These are phyloP conservation scores for Jatropha podagrica DNA, from an alignment of 441 rosid species.

Conservation along the genomic window DNA sequence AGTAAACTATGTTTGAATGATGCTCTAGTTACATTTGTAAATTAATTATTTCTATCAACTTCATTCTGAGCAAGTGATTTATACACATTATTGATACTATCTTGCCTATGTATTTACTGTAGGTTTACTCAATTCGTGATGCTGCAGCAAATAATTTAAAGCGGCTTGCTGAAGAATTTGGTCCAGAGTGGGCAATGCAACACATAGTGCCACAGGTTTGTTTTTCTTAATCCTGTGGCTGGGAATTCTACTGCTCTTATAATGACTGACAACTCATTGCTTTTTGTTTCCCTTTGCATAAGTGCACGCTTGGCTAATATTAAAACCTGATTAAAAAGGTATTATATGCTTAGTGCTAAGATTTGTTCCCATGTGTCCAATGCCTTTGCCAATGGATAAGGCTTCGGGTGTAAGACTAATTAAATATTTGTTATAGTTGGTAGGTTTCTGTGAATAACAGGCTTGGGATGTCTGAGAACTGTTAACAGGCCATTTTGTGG, in stretches of 20 bases:
- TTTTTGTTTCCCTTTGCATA: not conserved
- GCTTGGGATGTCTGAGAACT: not conserved
- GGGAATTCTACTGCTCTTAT: conserved; percentile 50
- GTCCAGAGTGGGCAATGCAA: conserved; percentile 99
- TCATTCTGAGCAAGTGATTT: not conserved
- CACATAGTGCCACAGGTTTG: conserved; percentile 91
- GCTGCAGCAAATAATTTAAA: conserved; percentile 97
- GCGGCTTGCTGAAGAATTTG: conserved; percentile 98
- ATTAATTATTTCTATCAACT: not conserved
- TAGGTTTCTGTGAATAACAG: not conserved
- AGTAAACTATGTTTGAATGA: not conserved
- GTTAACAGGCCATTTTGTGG: not conserved
- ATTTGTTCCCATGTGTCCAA: not conserved
- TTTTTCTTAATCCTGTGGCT: conserved; percentile 25
- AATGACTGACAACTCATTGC: conserved; percentile 3
- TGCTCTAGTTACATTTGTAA: not conserved
- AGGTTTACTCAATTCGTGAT: conserved; percentile 97
- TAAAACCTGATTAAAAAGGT: not conserved
- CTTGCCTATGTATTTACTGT: conserved; percentile 23
- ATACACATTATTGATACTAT: conserved; percentile 9
- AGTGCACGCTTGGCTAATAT: not conserved
- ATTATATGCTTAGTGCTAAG: not conserved
- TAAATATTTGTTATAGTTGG: not conserved
- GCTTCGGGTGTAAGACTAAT: not conserved
- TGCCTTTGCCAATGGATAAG: not conserved